These are phyloP conservation scores for Apiotrichum sp. DNA, from an alignment of 1,284 basidiomycete species.

Conservation along the genomic window DNA sequence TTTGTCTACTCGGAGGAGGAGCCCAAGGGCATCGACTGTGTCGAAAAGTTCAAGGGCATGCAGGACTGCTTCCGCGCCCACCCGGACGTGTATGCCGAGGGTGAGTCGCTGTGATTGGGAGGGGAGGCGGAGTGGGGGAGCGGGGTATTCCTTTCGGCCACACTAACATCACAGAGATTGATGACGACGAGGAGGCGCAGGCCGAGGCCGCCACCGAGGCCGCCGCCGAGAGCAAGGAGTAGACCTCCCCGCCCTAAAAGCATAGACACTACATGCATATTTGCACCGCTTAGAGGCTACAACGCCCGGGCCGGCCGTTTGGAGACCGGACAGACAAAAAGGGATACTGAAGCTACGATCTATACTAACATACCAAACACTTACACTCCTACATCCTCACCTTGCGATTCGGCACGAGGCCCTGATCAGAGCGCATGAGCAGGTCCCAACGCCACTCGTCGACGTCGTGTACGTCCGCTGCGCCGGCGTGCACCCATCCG, in stretches of 20 bases:
- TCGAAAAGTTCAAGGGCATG: slow-evolving; percentile 97
- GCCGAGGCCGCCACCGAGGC: background rate
- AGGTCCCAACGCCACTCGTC: slow-evolving; percentile 42
- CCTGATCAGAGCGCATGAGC: too few relatives aligned
- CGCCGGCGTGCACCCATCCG: slow-evolving; percentile 27
- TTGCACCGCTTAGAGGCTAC: background rate
- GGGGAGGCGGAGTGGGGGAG: too few relatives aligned
- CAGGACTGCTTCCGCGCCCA: slow-evolving; percentile 96
- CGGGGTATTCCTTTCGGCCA: too few relatives aligned
- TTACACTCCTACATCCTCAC: too few relatives aligned
- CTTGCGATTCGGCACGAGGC: background rate
- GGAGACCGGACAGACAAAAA: too few relatives aligned
- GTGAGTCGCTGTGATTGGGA: slow-evolving; percentile 50
- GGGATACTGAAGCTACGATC: too few relatives aligned
- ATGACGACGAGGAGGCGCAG: slow-evolving; percentile 32
- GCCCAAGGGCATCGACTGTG: slow-evolving; percentile 96
- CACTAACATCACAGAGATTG: slow-evolving; percentile 26
- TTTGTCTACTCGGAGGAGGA: slow-evolving; percentile 92
- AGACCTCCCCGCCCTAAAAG: background rate
- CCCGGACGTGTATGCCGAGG: slow-evolving; percentile 90
- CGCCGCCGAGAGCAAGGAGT: background rate
- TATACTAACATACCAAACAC: too few relatives aligned
- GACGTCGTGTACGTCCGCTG: slow-evolving; percentile 28
- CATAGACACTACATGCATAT: slow-evolving; percentile 8
- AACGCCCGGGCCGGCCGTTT: background rate